phyloP scores from a whole-genome alignment of 164 flowering plant species.

The Houttuynia cordata region DNA sequence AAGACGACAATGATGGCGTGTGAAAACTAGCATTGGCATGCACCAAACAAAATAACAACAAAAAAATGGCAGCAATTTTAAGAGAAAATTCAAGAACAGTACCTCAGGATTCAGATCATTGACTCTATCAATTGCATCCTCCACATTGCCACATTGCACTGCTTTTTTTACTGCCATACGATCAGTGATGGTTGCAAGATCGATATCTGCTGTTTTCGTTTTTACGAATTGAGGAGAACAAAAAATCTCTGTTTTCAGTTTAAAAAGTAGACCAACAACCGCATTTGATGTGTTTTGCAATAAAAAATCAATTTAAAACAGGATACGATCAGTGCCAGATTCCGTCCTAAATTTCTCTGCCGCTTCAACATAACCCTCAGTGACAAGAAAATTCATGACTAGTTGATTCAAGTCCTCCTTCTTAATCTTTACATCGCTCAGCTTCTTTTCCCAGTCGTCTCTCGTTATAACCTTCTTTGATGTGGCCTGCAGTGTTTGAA shows the following conservation, averaged over 20 bases:
- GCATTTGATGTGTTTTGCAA: neutral
- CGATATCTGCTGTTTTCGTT: slow-evolving; percentile 58
- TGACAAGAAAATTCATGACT: slow-evolving; percentile 94
- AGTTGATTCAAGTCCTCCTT: slow-evolving; percentile 91
- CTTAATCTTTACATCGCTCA: slow-evolving; percentile 56
- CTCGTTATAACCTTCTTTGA: slow-evolving; percentile 73
- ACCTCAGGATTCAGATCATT: slow-evolving; percentile 96
- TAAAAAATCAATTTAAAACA: neutral
- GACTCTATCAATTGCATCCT: slow-evolving; percentile 93
- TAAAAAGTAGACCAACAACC: neutral
- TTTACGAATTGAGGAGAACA: neutral
- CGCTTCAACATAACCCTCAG: slow-evolving; percentile 87
- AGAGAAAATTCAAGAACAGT: neutral
- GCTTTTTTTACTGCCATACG: slow-evolving; percentile 96
- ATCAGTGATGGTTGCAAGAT: slow-evolving; percentile 77
- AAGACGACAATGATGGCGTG: too few species aligned
- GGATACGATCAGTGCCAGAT: slow-evolving; percentile 94
- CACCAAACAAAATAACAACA: neutral
- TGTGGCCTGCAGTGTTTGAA: slow-evolving; percentile 26
- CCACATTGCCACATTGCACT: slow-evolving; percentile 77
- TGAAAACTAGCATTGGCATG: too few species aligned
- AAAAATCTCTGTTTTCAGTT: neutral
- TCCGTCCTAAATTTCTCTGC: slow-evolving; percentile 70
- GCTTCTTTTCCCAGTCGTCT: slow-evolving; percentile 93
- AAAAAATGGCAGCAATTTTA: neutral